Conservation (phyloP, 2,329 filamentous ascomycete species). For the Blastomyces silverae region DNA sequence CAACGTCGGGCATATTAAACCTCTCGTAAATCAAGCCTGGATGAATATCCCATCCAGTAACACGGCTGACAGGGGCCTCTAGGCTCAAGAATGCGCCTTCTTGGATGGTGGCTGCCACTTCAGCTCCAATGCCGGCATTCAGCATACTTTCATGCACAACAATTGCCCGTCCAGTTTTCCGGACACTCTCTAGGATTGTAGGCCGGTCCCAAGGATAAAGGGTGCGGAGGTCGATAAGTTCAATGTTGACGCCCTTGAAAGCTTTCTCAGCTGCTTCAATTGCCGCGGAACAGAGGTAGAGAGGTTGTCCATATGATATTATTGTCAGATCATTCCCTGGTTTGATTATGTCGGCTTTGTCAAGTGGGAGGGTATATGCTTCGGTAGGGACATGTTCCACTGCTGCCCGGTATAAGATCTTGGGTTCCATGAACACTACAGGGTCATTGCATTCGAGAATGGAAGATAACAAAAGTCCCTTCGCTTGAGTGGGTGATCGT, state of each 20-base stretch:
- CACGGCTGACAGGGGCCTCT: slow-evolving; percentile 75
- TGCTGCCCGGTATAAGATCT: slow-evolving; percentile 83
- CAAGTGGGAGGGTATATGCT: slow-evolving; percentile 74
- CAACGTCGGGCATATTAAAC: slow-evolving; percentile 77
- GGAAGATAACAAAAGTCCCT: slow-evolving; percentile 70
- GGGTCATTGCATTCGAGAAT: slow-evolving; percentile 74
- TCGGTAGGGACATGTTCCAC: slow-evolving; percentile 83
- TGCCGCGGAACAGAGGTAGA: slow-evolving; percentile 75
- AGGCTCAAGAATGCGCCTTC: slow-evolving; percentile 76
- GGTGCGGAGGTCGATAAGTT: slow-evolving; percentile 81
- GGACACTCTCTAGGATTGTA: slow-evolving; percentile 72
- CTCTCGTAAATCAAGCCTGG: slow-evolving; percentile 71
- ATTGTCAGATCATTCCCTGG: slow-evolving; percentile 73
- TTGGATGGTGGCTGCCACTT: slow-evolving; percentile 82
- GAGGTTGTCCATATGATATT: slow-evolving; percentile 79
- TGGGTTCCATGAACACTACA: slow-evolving; percentile 89
- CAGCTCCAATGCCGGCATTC: slow-evolving; percentile 81
- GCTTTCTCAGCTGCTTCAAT: slow-evolving; percentile 70
- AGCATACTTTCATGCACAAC: slow-evolving; percentile 91
- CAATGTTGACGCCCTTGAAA: slow-evolving; percentile 61
- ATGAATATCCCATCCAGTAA: slow-evolving; percentile 87
- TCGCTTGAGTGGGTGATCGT: slow-evolving; percentile 77
- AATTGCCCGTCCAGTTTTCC: slow-evolving; percentile 77
- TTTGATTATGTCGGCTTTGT: slow-evolving; percentile 77
- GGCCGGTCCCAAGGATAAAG: slow-evolving; percentile 88